Evolutionary conservation across 768 basidiomycete genomes (phyloP).

Genomic region (Hygrophorus russula): DNA sequence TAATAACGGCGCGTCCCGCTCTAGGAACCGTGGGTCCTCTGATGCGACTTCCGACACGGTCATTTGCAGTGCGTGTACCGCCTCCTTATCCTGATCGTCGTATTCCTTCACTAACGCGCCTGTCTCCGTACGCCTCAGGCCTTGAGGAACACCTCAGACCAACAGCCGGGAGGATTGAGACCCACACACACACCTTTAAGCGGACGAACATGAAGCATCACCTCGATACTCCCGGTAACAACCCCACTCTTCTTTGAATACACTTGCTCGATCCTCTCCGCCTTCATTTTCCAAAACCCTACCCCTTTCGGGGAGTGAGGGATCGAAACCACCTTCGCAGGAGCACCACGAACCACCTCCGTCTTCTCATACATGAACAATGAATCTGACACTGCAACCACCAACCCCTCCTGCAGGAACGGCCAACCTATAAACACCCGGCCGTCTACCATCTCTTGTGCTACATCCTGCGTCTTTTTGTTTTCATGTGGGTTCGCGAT

Average conservation of each 20-base stretch:
- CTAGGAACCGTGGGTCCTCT: constrained; percentile 83
- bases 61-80: constrained; percentile 83
- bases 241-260: constrained; percentile 90
- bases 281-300: constrained; percentile 69
- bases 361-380: constrained; percentile 79
- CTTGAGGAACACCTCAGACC: constrained; percentile 24
- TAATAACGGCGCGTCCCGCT: constrained; percentile 71
- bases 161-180: constrained; percentile 2
- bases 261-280: constrained; percentile 68
- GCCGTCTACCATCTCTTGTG: constrained; percentile 61
- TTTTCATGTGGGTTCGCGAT: constrained; percentile 67
- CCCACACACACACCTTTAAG: constrained; percentile 57
- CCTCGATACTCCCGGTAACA: constrained; percentile 68
- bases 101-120: constrained; percentile 96
- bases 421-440: constrained; percentile 85
- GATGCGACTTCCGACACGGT: constrained; percentile 67
- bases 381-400: constrained; percentile 78
- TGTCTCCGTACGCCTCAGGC: constrained; percentile 79
- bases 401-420: constrained; percentile 85
- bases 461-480: constrained; percentile 61
- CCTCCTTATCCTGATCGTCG: constrained; percentile 70
- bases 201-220: constrained; percentile 81
- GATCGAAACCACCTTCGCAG: constrained; percentile 49
- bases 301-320: constrained; percentile 64
- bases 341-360: constrained; percentile 34